Conservation (phyloP, 2,329 filamentous ascomycete genomes). For the Sporothrix luriei region DNA sequence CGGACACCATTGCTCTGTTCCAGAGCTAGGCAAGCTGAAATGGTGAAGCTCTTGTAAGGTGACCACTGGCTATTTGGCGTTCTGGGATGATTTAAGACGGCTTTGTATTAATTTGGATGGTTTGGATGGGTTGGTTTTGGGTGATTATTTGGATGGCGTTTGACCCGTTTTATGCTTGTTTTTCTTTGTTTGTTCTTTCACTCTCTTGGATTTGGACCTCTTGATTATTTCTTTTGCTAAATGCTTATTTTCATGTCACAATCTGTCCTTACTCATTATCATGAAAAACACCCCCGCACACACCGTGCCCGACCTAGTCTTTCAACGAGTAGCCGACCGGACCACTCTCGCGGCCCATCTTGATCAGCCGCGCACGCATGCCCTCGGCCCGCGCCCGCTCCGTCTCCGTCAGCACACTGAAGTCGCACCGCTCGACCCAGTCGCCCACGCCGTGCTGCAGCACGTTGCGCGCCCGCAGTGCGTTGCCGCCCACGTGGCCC, state of each 20-base stretch:
- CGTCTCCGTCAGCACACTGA: conserved; percentile 48
- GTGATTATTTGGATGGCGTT: not conserved
- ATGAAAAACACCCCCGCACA: not conserved
- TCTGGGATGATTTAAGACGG: not conserved
- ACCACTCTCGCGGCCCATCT: conserved; percentile 61
- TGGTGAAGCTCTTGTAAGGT: not conserved
- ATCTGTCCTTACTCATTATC: conserved; percentile 6
- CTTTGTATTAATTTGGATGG: not conserved
- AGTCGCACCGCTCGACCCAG: conserved; percentile 65
- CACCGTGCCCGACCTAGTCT: conserved; percentile 46
- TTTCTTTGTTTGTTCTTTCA: not conserved
- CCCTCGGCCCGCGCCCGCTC: conserved; percentile 57
- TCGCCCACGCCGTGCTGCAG: conserved; percentile 71
- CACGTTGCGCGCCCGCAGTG: conserved; percentile 67
- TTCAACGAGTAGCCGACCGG: conserved; percentile 66
- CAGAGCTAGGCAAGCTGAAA: not conserved
- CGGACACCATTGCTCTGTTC: conserved; percentile 45
- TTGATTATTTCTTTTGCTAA: not conserved
- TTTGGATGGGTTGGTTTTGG: too few species aligned
- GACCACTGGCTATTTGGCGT: not conserved
- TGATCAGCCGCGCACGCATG: conserved; percentile 66
- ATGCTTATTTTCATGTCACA: not conserved
- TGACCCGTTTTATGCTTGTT: not conserved
- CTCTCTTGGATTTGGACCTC: not conserved
- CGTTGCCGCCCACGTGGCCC: conserved; percentile 60